phyloP scores from a whole-genome alignment of 1,284 basidiomycete species.

The Trametes pubescens region DNA sequence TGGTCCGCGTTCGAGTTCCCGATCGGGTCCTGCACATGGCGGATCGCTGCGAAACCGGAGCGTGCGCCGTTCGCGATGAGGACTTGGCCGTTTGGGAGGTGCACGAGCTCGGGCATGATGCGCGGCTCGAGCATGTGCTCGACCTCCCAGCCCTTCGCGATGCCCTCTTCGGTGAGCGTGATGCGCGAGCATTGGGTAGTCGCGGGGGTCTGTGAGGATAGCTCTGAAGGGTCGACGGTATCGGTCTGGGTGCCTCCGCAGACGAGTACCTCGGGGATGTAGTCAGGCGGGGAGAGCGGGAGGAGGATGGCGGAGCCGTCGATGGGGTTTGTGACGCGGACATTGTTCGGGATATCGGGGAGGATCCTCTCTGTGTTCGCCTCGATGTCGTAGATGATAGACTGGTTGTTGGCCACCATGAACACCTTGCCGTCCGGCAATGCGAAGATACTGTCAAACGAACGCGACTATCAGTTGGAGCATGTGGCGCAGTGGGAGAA shows the following conservation, averaged over 20 bases:
- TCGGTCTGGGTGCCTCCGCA: slow-evolving; percentile 53
- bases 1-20: slow-evolving; percentile 64
- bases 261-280: slow-evolving; percentile 56
- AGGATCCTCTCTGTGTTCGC: slow-evolving; percentile 50
- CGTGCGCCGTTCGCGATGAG: slow-evolving; percentile 77
- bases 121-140: slow-evolving; percentile 79
- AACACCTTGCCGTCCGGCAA: slow-evolving; percentile 51
- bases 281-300: slow-evolving; percentile 55
- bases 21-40: slow-evolving; percentile 55
- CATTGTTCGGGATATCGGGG: slow-evolving; percentile 57
- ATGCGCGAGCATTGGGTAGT: slow-evolving; percentile 51
- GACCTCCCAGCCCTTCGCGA: slow-evolving; percentile 52
- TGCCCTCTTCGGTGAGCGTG: slow-evolving; percentile 36
- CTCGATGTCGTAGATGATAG: slow-evolving; percentile 41
- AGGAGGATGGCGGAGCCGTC: slow-evolving; percentile 57
- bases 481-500: slow-evolving; percentile 4
- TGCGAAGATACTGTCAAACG: slow-evolving; percentile 30
- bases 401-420: slow-evolving; percentile 56
- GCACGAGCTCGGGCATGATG: slow-evolving; percentile 81
- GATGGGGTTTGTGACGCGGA: slow-evolving; percentile 53
- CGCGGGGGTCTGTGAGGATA: slow-evolving; percentile 52
- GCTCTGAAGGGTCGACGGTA: slow-evolving; percentile 38
- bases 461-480: not conserved
- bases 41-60: slow-evolving; percentile 62
- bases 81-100: slow-evolving; percentile 74